A percentile compares a stretch with the other conserved stretches of the same genome.
Conservation (phyloP, 1,284 basidiomycete genomes). For the Apiotrichum akiyoshidainum region DNA sequence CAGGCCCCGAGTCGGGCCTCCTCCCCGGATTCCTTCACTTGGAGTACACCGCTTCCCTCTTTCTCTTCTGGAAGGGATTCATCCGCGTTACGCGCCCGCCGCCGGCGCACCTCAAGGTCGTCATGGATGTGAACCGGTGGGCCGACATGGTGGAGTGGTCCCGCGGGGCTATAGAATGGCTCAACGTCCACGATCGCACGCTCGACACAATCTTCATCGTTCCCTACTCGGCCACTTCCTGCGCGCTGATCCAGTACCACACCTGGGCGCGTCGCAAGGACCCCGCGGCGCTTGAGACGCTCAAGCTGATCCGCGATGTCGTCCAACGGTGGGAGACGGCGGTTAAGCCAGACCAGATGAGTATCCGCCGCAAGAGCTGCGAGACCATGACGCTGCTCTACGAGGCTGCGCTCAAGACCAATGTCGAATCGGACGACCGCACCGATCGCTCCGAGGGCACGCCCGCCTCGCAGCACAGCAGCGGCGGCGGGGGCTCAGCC, state of each 20-base stretch:
- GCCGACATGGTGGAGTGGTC: constrained; percentile 67
- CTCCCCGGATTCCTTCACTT: constrained; percentile 71
- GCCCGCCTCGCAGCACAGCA: constrained; percentile 57
- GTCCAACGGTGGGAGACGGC: constrained; percentile 75
- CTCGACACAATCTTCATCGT: constrained; percentile 85
- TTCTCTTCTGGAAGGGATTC: constrained; percentile 79
- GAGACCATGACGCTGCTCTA: constrained; percentile 88
- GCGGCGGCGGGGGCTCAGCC: constrained; percentile 31
- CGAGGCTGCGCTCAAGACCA: constrained; percentile 77
- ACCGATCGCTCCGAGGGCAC: constrained; percentile 45
- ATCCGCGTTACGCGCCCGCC: constrained; percentile 88
- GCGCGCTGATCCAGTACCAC: constrained; percentile 67
- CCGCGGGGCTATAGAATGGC: constrained; percentile 81
- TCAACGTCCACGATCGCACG: constrained; percentile 70
- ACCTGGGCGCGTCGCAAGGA: constrained; percentile 76
- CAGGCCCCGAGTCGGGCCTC: constrained; percentile 58
- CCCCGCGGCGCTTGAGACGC: constrained; percentile 64
- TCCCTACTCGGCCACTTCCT: constrained; percentile 83
- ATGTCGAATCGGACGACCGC: constrained; percentile 31
- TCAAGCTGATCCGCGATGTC: constrained; percentile 75
- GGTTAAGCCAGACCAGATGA: constrained; percentile 71
- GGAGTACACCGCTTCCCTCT: constrained; percentile 75
- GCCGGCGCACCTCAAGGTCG: constrained; percentile 78
- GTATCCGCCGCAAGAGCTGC: constrained; percentile 70
- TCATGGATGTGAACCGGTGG: constrained; percentile 76